Conservation (phyloP, 306 rosid genomes). For the Arachis hypogaea region DNA sequence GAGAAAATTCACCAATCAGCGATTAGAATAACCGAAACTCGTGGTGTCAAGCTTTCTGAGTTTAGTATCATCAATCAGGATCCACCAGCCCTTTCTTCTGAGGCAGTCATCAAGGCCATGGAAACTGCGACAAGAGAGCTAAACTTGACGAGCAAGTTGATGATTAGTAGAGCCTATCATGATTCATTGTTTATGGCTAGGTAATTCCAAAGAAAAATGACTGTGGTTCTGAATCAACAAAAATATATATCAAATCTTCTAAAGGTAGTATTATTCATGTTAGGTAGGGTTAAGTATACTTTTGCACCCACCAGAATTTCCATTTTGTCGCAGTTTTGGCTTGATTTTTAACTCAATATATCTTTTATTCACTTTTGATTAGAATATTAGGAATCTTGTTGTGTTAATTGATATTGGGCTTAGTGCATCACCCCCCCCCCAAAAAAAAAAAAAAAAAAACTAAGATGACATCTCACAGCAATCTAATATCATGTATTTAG, state of each 20-base stretch:
- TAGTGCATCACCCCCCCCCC: too few relatives aligned
- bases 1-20: slow-evolving; percentile 81
- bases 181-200: slow-evolving; percentile 96
- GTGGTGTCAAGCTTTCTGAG: slow-evolving; percentile 74
- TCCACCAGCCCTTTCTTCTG: slow-evolving; percentile 86
- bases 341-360: background rate
- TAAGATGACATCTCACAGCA: background rate
- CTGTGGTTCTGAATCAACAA: slow-evolving; percentile 20
- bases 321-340: slow-evolving; percentile 14
- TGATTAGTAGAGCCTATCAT: slow-evolving; percentile 97
- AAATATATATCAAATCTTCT: slow-evolving; percentile 2
- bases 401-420: background rate
- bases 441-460: too few relatives aligned
- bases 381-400: slow-evolving; percentile 3
- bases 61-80: slow-evolving; percentile 85
- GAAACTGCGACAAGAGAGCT: slow-evolving; percentile 73
- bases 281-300: background rate
- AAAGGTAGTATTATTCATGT: slow-evolving; percentile 15
- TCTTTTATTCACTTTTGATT: slow-evolving; percentile 3
- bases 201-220: slow-evolving; percentile 47
- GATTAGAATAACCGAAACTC: slow-evolving; percentile 58
- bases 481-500: background rate
- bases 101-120: slow-evolving; percentile 70
- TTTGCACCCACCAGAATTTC: slow-evolving; percentile 6
- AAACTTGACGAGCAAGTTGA: slow-evolving; percentile 77